Conservation (phyloP, 73 alveolate genomes). For the Paramecium biaurelia region DNA sequence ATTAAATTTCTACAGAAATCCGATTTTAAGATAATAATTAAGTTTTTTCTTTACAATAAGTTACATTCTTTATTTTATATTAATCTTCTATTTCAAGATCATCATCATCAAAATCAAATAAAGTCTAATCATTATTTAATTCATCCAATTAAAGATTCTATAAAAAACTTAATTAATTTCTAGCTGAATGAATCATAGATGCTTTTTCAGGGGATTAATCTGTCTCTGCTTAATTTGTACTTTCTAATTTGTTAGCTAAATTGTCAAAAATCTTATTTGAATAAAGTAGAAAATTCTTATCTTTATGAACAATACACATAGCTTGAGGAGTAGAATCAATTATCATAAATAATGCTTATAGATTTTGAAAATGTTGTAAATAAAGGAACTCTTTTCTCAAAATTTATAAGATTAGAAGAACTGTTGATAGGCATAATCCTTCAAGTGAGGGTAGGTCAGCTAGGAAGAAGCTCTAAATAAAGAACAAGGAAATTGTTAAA, state of each 20-base stretch:
- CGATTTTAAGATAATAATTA: not conserved
- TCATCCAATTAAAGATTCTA: not conserved
- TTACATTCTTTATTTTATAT: not conserved
- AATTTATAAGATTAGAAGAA: not conserved
- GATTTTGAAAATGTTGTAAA: not conserved
- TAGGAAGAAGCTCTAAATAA: not conserved
- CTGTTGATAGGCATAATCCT: not conserved
- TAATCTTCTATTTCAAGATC: not conserved
- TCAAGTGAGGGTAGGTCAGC: not conserved
- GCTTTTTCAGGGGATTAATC: constrained; percentile 1
- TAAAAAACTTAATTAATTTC: not conserved
- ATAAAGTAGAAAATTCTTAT: not conserved
- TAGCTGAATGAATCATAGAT: not conserved
- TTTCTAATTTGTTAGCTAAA: not conserved
- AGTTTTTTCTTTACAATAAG: not conserved
- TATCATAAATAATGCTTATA: not conserved
- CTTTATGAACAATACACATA: constrained; percentile 22
- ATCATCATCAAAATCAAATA: not conserved
- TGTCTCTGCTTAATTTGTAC: not conserved
- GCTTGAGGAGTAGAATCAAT: constrained; percentile 23
- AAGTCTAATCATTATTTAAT: not conserved
- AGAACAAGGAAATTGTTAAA: not conserved
- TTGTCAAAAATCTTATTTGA: constrained; percentile 7
- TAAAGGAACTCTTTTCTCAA: not conserved
- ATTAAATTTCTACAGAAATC: not conserved